Evolutionary conservation across 148 eudicot species (phyloP).

Genomic region (Pouteria glomerata): DNA sequence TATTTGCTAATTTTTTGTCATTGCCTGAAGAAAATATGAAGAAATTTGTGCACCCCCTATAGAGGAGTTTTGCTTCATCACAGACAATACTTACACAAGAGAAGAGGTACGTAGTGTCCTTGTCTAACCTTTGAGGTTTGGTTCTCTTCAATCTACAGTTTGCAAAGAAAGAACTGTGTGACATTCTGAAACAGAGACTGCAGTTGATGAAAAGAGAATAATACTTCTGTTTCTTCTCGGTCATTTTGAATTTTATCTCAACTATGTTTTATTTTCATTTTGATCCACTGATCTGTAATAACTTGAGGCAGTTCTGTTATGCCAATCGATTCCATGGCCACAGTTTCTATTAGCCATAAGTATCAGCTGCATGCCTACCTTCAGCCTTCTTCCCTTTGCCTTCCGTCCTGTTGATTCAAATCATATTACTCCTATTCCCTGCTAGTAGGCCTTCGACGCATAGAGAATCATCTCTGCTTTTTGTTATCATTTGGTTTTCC

Average conservation of each 20-base stretch:
- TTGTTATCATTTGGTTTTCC: background rate
- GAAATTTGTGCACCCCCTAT: conserved; percentile 78
- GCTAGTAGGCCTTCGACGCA: background rate
- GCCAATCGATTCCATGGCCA: background rate
- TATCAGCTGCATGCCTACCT: background rate
- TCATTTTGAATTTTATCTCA: background rate
- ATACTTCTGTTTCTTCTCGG: background rate
- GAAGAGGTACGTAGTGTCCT: conserved; percentile 69
- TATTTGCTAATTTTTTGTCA: conserved; percentile 11
- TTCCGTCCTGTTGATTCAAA: background rate
- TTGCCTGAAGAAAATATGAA: conserved; percentile 68
- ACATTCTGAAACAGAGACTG: background rate
- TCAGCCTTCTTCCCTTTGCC: background rate
- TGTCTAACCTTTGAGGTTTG: background rate
- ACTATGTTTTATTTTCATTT: background rate
- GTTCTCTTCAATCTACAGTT: background rate
- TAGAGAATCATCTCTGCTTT: background rate
- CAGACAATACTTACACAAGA: conserved; percentile 74
- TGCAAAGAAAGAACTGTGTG: background rate
- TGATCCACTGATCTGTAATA: background rate
- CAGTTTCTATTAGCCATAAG: background rate
- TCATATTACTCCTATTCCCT: background rate
- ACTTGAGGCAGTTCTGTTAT: background rate
- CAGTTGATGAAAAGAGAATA: background rate
- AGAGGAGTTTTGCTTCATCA: conserved; percentile 86